A percentile compares a stretch with the other conserved stretches of the same genome.
Conservation (phyloP, 352 stramenopile species). For the Pythium coloratum region DNA sequence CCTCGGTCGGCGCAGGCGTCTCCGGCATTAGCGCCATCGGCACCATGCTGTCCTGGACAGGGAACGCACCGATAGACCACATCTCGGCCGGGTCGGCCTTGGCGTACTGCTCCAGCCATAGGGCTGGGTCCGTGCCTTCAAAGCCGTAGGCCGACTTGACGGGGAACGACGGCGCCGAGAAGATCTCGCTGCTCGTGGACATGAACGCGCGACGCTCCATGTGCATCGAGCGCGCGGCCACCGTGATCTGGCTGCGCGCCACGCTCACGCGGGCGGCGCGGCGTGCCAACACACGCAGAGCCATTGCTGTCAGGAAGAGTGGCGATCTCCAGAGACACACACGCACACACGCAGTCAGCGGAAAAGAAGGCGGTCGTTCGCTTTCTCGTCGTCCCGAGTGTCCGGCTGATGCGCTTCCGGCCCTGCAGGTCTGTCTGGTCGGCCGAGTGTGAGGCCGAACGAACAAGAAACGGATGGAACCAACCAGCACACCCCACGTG, state of each 20-base stretch:
- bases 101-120: conserved; percentile 64
- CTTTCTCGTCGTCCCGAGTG: not conserved
- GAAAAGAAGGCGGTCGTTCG: not conserved
- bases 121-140: conserved; percentile 44
- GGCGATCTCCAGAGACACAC: not conserved
- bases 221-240: conserved; percentile 14
- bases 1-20: conserved; percentile 17
- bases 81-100: conserved; percentile 60
- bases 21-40: conserved; percentile 3
- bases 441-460: conserved; percentile 9
- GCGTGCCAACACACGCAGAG: conserved; percentile 24
- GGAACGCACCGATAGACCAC: conserved; percentile 80
- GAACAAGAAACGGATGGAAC: conserved; percentile 31
- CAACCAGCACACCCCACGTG: conserved; percentile 10
- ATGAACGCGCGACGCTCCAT: conserved; percentile 56
- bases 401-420: conserved; percentile 1
- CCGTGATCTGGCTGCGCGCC: conserved; percentile 6
- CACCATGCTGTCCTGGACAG: conserved; percentile 38
- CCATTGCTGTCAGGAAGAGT: conserved; percentile 10
- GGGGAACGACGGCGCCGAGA: conserved; percentile 65
- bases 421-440: not conserved
- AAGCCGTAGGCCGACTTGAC: conserved; percentile 36
- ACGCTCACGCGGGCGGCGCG: conserved; percentile 3
- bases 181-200: conserved; percentile 67
- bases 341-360: not conserved